These are phyloP conservation scores for Cystobasidiaceae sp. DNA, from an alignment of 1,284 basidiomycete genomes.

Conservation along the genomic window DNA sequence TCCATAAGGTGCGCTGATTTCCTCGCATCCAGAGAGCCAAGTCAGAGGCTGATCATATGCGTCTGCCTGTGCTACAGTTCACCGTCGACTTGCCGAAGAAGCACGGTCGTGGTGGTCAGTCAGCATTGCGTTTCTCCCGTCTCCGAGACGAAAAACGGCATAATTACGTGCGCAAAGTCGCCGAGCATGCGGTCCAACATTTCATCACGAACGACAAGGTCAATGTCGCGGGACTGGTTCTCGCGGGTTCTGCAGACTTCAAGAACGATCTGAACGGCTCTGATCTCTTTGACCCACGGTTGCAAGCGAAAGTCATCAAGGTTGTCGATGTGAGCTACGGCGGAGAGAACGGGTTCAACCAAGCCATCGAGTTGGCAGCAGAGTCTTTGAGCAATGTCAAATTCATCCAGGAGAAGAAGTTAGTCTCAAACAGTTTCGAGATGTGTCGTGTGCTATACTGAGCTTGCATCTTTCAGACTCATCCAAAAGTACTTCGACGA, in stretches of 20 bases:
- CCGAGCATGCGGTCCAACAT: constrained; percentile 93
- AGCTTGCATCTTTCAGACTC: constrained; percentile 49
- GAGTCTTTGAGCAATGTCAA: constrained; percentile 97
- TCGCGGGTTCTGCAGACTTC: constrained; percentile 97
- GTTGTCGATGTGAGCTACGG: constrained; percentile 98
- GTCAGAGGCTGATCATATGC: too few relatives aligned
- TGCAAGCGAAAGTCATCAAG: constrained; percentile 88
- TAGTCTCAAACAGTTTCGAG: too few relatives aligned
- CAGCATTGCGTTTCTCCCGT: constrained; percentile 98
- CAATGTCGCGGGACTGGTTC: constrained; percentile 93
- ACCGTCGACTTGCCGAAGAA: constrained; percentile 99
- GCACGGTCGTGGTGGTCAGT: constrained; percentile 96
- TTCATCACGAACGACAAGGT: constrained; percentile 98
- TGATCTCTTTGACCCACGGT: constrained; percentile 89
- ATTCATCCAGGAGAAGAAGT: constrained; percentile 96
- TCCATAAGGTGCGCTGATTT: constrained; percentile 64
- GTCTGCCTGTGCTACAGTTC: constrained; percentile 52
- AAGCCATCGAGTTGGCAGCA: constrained; percentile 95
- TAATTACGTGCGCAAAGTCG: constrained; percentile 99
- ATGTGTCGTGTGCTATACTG: too few relatives aligned
- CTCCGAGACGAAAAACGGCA: constrained; percentile 98
- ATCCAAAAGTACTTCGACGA: constrained; percentile 99
- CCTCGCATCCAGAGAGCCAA: not conserved
- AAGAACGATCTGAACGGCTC: constrained; percentile 95
- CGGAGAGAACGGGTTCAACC: constrained; percentile 98